Percentiles rank a stretch among this genome's conserved stretches.
These are phyloP conservation scores for Aureococcus anophagefferens DNA, from an alignment of 108 stramenopile genomes.

Conservation along the genomic window DNA sequence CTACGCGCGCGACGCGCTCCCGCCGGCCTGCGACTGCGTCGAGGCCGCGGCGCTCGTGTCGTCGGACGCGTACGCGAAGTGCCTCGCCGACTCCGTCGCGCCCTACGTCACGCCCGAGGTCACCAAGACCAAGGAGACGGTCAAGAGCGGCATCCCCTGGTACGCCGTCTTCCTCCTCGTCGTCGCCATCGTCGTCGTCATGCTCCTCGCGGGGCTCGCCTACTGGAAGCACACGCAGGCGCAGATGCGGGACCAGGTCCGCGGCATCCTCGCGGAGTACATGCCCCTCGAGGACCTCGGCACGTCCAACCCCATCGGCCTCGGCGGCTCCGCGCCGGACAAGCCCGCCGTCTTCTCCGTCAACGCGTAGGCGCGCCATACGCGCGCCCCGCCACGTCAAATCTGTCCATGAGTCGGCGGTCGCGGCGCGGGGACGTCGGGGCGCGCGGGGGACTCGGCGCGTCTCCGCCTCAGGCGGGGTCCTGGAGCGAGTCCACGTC, in stretches of 20 bases:
- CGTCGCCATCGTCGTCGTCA: constrained; percentile 15
- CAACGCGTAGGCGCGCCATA: no score
- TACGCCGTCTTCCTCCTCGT: not conserved
- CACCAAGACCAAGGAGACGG: not conserved
- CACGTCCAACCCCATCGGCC: no score
- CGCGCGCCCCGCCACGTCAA: no score
- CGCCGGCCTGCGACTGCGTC: not conserved
- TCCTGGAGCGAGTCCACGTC: no score
- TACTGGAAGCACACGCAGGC: constrained; percentile 64
- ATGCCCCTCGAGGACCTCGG: constrained; percentile 66
- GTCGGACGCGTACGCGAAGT: not conserved
- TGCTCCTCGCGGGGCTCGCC: constrained; percentile 39
- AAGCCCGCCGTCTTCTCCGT: no score
- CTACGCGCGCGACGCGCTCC: not conserved
- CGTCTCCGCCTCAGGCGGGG: no score
- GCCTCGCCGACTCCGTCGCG: not conserved
- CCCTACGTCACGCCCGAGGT: no score
- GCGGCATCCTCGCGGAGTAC: constrained; percentile 82
- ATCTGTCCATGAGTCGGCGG: no score
- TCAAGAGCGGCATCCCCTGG: not conserved
- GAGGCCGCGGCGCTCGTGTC: no score
- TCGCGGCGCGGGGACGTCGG: no score
- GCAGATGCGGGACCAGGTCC: constrained; percentile 79
- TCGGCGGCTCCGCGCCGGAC: no score
- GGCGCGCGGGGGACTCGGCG: no score